Percentiles rank a stretch among this genome's conserved stretches.
phyloP scores from a whole-genome alignment of 805 yeast species.

The Tetrapisispora phaffii region DNA sequence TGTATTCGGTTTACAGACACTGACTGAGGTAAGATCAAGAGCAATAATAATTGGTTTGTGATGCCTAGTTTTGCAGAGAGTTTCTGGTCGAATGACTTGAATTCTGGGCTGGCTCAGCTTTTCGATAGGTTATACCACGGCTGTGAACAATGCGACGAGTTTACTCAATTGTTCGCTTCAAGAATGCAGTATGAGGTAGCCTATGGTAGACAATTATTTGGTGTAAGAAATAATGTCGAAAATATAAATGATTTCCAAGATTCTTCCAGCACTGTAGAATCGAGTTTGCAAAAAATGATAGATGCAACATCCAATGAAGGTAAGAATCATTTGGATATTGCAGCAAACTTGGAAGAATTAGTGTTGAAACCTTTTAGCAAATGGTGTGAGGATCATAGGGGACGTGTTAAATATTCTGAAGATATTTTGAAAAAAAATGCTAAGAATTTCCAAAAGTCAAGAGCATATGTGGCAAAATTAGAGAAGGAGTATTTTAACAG shows the following conservation, averaged over 20 bases:
- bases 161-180: constrained; percentile 51
- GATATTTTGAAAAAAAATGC: constrained; percentile 41
- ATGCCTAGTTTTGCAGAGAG: constrained; percentile 57
- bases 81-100: constrained; percentile 66
- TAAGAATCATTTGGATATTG: constrained; percentile 54
- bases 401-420: constrained; percentile 54
- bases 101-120: constrained; percentile 41
- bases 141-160: constrained; percentile 59
- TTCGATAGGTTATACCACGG: constrained; percentile 52
- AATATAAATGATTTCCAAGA: constrained; percentile 10
- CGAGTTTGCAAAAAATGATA: constrained; percentile 42
- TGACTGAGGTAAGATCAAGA: too few species aligned
- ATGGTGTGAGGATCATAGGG: constrained; percentile 68
- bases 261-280: constrained; percentile 27
- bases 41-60: too few species aligned
- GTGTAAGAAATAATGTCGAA: constrained; percentile 18
- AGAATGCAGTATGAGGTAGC: constrained; percentile 63
- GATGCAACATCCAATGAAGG: constrained; percentile 48
- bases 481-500: constrained; percentile 68
- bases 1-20: too few species aligned
- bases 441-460: constrained; percentile 41
- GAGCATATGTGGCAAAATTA: constrained; percentile 37
- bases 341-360: constrained; percentile 46
- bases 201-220: constrained; percentile 48
- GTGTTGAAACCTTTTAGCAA: constrained; percentile 62